phyloP scores from a whole-genome alignment of 106 monocot species.

The Phalaenopsis equestris region DNA sequence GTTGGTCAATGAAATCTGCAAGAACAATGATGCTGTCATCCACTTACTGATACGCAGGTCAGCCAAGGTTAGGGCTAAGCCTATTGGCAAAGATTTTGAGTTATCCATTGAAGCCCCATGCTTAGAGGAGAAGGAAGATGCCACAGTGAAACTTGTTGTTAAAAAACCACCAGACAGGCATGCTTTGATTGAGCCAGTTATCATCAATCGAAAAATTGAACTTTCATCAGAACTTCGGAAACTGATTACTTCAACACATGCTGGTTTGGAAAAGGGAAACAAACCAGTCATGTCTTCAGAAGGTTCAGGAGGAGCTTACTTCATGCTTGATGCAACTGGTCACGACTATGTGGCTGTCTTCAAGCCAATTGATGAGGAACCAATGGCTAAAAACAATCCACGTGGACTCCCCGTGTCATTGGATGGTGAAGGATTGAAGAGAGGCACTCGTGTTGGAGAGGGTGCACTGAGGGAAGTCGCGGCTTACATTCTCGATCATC shows the following conservation, averaged over 20 bases:
- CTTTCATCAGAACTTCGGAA: constrained; percentile 26
- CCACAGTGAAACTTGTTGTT: constrained; percentile 1
- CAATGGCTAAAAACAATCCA: constrained; percentile 81
- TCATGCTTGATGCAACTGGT: constrained; percentile 59
- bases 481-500: constrained; percentile 76
- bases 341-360: constrained; percentile 46
- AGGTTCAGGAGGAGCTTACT: constrained; percentile 80
- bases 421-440: constrained; percentile 80
- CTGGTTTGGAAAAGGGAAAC: constrained; percentile 57
- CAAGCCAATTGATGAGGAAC: constrained; percentile 80
- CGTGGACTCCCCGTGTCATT: constrained; percentile 62
- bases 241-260: constrained; percentile 26
- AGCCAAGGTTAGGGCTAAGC: constrained; percentile 37
- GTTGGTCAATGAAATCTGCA: constrained; percentile 46
- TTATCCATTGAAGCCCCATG: constrained; percentile 28
- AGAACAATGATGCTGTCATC: constrained; percentile 42
- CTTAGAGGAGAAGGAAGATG: neutral
- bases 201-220: constrained; percentile 44
- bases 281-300: constrained; percentile 50
- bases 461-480: constrained; percentile 86
- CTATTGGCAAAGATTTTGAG: constrained; percentile 44
- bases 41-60: constrained; percentile 56
- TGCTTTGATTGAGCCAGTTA: constrained; percentile 44
- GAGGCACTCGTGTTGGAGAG: constrained; percentile 75
- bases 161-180: constrained; percentile 2